Evolutionary conservation across 768 basidiomycete genomes (phyloP).

Genomic region (Cyclocybe aegerita): DNA sequence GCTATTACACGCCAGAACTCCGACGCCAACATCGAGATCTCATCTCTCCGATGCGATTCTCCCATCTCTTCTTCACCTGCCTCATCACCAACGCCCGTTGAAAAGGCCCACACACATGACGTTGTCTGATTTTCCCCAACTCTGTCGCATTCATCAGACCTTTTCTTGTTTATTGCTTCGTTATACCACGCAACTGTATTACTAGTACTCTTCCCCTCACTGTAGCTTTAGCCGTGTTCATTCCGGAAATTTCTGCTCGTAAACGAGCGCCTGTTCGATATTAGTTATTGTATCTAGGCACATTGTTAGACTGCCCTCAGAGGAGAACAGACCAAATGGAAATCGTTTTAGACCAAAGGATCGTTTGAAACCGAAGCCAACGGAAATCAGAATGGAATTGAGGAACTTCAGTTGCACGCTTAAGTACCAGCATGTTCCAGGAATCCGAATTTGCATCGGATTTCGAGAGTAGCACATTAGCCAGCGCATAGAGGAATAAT

Average conservation of each 20-base stretch:
- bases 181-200: constrained; percentile 1
- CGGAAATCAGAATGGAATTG: not conserved
- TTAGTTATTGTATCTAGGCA: not conserved
- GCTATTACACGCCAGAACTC: constrained; percentile 24
- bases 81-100: constrained; percentile 1
- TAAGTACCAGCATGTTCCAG: too few relatives aligned
- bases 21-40: constrained; percentile 26
- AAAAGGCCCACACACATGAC: constrained; percentile 22
- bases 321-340: not conserved
- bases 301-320: not conserved
- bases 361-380: not conserved
- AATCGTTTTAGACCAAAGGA: not conserved
- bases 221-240: constrained; percentile 13
- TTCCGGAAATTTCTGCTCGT: not conserved
- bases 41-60: constrained; percentile 23
- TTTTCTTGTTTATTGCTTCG: constrained; percentile 2
- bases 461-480: too few relatives aligned
- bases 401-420: not conserved
- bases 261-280: not conserved
- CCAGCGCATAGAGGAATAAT: too few relatives aligned
- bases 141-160: not conserved
- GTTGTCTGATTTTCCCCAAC: constrained; percentile 17
- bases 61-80: not conserved
- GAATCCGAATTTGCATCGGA: too few relatives aligned
- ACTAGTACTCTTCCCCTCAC: not conserved